Evolutionary conservation across 805 yeast genomes (phyloP).

Genomic region (Metschnikowia continentalis): DNA sequence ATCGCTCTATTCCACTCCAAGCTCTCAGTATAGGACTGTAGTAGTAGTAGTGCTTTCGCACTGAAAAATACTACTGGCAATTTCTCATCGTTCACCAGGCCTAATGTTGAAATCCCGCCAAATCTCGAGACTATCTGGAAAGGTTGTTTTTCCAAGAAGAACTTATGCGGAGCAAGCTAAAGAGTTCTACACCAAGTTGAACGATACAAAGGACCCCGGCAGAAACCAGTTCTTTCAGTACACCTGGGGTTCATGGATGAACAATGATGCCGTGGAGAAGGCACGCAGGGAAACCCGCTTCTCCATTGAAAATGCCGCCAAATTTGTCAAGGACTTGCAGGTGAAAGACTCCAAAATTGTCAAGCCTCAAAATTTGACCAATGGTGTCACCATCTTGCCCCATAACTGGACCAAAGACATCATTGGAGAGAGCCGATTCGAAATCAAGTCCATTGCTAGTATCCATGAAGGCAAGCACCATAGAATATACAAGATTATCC

Average conservation of each 20-base stretch:
- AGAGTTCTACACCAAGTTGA: slow-evolving; percentile 50
- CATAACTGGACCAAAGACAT: slow-evolving; percentile 43
- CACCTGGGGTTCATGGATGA: slow-evolving; percentile 94
- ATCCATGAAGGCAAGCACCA: slow-evolving; percentile 94
- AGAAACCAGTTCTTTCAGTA: slow-evolving; percentile 76
- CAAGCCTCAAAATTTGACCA: slow-evolving; percentile 37
- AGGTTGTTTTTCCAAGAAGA: neutral
- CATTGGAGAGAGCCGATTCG: slow-evolving; percentile 43
- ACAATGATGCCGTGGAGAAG: slow-evolving; percentile 70
- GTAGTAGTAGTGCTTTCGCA: neutral
- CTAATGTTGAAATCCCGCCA: slow-evolving; percentile 1
- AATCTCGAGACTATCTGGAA: neutral
- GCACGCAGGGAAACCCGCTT: slow-evolving; percentile 74
- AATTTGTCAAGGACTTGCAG: slow-evolving; percentile 46
- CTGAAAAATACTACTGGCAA: neutral
- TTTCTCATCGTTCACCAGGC: neutral
- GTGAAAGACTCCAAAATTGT: slow-evolving; percentile 23
- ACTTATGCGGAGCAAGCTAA: slow-evolving; percentile 22
- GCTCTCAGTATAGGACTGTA: too few species aligned
- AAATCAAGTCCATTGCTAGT: slow-evolving; percentile 67
- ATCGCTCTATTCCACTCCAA: too few species aligned
- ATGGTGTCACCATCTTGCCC: slow-evolving; percentile 42
- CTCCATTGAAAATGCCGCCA: slow-evolving; percentile 71
- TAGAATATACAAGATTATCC: slow-evolving; percentile 70
- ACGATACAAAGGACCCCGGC: slow-evolving; percentile 61